Conservation (phyloP, 306 rosid species). For the Dryas drummondii region DNA sequence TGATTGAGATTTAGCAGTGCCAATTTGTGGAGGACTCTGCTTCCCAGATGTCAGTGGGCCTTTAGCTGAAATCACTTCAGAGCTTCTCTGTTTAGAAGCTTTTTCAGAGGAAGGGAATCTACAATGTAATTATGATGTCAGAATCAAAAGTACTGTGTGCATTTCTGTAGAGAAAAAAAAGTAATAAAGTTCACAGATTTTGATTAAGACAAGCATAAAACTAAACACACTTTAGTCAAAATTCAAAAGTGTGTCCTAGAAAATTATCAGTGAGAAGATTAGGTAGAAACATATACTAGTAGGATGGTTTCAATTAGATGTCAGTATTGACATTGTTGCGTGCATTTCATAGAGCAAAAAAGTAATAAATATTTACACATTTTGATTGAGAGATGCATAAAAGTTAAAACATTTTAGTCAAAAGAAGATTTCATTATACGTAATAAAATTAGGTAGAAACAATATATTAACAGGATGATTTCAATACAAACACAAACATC, state of each 20-base stretch:
- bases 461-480: background rate
- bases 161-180: slow-evolving; percentile 23
- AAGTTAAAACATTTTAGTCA: slow-evolving; percentile 11
- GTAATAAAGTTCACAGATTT: background rate
- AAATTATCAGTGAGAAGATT: too few relatives aligned
- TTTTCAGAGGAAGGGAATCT: slow-evolving; percentile 71
- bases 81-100: slow-evolving; percentile 49
- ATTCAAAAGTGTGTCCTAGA: too few relatives aligned
- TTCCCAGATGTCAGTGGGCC: slow-evolving; percentile 61
- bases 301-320: too few relatives aligned
- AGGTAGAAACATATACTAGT: too few relatives aligned
- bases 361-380: too few relatives aligned
- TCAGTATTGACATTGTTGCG: too few relatives aligned
- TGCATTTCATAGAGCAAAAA: too few relatives aligned
- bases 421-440: slow-evolving; percentile 10
- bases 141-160: slow-evolving; percentile 12
- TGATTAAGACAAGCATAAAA: slow-evolving; percentile 7
- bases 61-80: slow-evolving; percentile 58
- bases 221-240: too few relatives aligned
- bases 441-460: background rate
- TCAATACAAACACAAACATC: background rate
- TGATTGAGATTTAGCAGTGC: slow-evolving; percentile 49
- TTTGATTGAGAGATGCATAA: too few relatives aligned
- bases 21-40: slow-evolving; percentile 38
- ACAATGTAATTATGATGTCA: slow-evolving; percentile 17